A percentile compares a stretch with the other conserved stretches of the same genome.
Evolutionary conservation across 495 filamentous ascomycete genomes (phyloP).

Genomic region (Wilcoxina mikolae): DNA sequence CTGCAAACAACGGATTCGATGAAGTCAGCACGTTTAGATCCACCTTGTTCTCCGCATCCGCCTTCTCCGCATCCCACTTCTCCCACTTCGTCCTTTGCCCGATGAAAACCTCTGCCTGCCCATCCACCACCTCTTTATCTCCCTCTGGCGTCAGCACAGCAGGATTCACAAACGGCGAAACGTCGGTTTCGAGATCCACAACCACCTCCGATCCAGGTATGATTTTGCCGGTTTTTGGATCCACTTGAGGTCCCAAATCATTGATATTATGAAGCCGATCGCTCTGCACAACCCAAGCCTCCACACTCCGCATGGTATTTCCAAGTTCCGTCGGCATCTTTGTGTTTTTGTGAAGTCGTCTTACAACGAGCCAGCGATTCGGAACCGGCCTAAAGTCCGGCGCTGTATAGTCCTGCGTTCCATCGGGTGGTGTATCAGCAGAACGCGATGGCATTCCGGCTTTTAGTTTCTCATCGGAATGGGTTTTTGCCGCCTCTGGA

Average conservation of each 20-base stretch:
- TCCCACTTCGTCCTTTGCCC: slow-evolving; percentile 27
- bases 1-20: slow-evolving; percentile 38
- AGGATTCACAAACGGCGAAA: slow-evolving; percentile 34
- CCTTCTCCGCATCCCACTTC: slow-evolving; percentile 19
- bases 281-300: slow-evolving; percentile 39
- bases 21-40: slow-evolving; percentile 30
- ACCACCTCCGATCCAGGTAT: slow-evolving; percentile 29
- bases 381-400: slow-evolving; percentile 30
- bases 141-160: not conserved
- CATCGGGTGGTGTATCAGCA: slow-evolving; percentile 1
- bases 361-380: slow-evolving; percentile 35
- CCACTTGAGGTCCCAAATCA: slow-evolving; percentile 23
- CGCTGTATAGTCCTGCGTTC: slow-evolving; percentile 10
- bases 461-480: not conserved
- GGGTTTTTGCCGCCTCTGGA: slow-evolving; percentile 1
- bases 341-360: slow-evolving; percentile 24
- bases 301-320: slow-evolving; percentile 14
- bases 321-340: slow-evolving; percentile 10
- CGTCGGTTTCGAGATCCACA: slow-evolving; percentile 37
- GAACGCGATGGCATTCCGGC: no score
- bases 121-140: slow-evolving; percentile 12
- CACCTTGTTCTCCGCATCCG: not conserved
- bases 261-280: slow-evolving; percentile 32
- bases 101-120: slow-evolving; percentile 41
- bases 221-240: slow-evolving; percentile 38